Base-by-base conservation (phyloP, 805 yeast species). In the Wickerhamomyces canadensis region DNA sequence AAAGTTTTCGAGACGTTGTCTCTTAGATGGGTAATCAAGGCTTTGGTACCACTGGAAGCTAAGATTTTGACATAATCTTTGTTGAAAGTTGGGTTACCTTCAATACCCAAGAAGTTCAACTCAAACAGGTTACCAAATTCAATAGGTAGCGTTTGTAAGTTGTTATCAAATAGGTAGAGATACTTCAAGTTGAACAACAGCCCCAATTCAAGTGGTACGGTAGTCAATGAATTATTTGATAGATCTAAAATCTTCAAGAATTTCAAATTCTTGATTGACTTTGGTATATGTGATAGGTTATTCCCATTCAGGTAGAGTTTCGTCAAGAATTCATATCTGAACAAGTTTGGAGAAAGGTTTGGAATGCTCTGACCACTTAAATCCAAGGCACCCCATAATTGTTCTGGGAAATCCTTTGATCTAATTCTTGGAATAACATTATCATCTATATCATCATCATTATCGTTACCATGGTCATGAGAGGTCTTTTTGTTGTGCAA, bases 321-420 rank as follows among this genome's bases (percentile, higher is more conserved):
- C 55, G 91, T 93, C 52, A 93, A 71, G 51, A 93, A 93, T 42
- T 74, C 73, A 60, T 88, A 93, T 32, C 78, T 76, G 68, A 87
- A 87, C 32, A 93, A 61, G 49, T 79, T 78, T 16, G 82, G 75
- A n/a, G 86, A 75, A 22, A 91, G 48, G 40, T 76, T 72, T 44
- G 76, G 67, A 36, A 93, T 68, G 24, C 91, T 85, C 60, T 93
- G 95, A 42, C 96, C 96, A 46, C 94, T 79, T 47, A 91, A 67
- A 64, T 93, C 99, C 47, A 93, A 67, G 6, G 89, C 91, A 37
- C 94, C 84, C 99, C 99, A 93, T 55, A 84, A 72, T 63, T 89
- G 97, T 42, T 80, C 81, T 26, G 83, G 78, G 43, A 48, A 52
- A 32, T 58, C 51, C 52, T 60, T 33, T 38, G 54, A 70, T 68